These are phyloP conservation scores for Nakataea oryzae DNA, from an alignment of 2,329 filamentous ascomycete genomes.

Conservation along the genomic window DNA sequence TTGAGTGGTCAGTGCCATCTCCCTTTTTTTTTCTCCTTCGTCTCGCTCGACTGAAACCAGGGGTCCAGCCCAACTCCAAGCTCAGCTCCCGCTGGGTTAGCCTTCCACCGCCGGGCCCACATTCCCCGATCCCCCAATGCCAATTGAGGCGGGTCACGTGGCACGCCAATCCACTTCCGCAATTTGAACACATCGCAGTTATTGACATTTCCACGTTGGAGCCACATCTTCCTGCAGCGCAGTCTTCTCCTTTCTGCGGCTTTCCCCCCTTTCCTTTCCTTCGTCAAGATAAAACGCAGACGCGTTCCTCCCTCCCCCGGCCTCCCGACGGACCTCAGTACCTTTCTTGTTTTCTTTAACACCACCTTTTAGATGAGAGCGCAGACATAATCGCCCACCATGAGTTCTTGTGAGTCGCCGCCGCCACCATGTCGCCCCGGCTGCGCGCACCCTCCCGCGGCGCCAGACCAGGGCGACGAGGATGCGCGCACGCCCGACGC, in stretches of 20 bases:
- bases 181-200: constrained; percentile 4
- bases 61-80: neutral
- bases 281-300: constrained; percentile 9
- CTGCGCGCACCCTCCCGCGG: neutral
- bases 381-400: constrained; percentile 25
- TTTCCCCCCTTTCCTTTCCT: constrained; percentile 16
- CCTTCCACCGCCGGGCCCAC: neutral
- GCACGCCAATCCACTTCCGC: neutral
- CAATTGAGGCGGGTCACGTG: constrained; percentile 1
- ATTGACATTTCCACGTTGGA: constrained; percentile 1
- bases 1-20: neutral
- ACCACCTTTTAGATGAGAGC: constrained; percentile 11
- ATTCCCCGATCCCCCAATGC: neutral
- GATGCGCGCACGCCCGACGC: neutral
- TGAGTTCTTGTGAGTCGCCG: constrained; percentile 43
- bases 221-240: constrained; percentile 6
- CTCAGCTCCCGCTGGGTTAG: neutral
- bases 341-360: constrained; percentile 17
- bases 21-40: neutral
- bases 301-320: neutral
- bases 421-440: neutral
- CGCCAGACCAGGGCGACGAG: no score
- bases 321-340: constrained; percentile 17
- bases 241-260: constrained; percentile 19
- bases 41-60: neutral